Conservation (phyloP, 2,329 filamentous ascomycete genomes). For the Iodosphaeria phyllophila region DNA sequence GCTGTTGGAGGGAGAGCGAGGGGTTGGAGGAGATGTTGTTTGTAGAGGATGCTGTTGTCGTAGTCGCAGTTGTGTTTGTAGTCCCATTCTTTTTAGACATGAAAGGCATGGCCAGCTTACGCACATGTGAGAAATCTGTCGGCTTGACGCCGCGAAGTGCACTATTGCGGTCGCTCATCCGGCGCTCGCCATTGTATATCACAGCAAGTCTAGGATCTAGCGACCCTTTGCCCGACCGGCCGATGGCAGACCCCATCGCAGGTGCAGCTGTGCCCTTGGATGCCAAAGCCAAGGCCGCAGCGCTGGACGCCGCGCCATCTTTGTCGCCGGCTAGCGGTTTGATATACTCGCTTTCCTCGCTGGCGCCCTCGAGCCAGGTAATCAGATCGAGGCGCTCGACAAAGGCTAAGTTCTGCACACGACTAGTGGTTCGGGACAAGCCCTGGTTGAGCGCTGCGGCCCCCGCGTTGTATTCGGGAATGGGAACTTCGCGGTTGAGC, state of each 20-base stretch:
- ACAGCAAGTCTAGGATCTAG: slow-evolving; percentile 67
- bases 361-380: slow-evolving; percentile 81
- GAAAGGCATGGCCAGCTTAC: slow-evolving; percentile 67
- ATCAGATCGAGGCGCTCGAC: slow-evolving; percentile 82
- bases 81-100: slow-evolving; percentile 52
- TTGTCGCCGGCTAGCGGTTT: slow-evolving; percentile 57
- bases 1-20: slow-evolving; percentile 34
- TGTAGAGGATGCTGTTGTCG: slow-evolving; percentile 19
- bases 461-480: slow-evolving; percentile 79
- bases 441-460: slow-evolving; percentile 67
- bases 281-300: slow-evolving; percentile 17
- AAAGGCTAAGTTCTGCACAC: slow-evolving; percentile 77
- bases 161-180: slow-evolving; percentile 83
- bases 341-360: slow-evolving; percentile 85
- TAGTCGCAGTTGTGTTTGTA: too few relatives aligned
- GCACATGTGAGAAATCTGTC: slow-evolving; percentile 83
- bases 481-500: slow-evolving; percentile 77
- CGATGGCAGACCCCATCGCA: slow-evolving; percentile 22
- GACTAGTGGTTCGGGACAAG: slow-evolving; percentile 44
- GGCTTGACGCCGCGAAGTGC: slow-evolving; percentile 74
- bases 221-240: slow-evolving; percentile 41
- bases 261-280: slow-evolving; percentile 19
- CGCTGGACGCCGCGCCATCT: slow-evolving; percentile 25
- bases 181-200: slow-evolving; percentile 82
- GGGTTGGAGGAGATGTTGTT: slow-evolving; percentile 20